A percentile compares a stretch with the other conserved stretches of the same genome.
Evolutionary conservation across 1,284 basidiomycete species (phyloP).

Genomic region (Ustilago nuda): DNA sequence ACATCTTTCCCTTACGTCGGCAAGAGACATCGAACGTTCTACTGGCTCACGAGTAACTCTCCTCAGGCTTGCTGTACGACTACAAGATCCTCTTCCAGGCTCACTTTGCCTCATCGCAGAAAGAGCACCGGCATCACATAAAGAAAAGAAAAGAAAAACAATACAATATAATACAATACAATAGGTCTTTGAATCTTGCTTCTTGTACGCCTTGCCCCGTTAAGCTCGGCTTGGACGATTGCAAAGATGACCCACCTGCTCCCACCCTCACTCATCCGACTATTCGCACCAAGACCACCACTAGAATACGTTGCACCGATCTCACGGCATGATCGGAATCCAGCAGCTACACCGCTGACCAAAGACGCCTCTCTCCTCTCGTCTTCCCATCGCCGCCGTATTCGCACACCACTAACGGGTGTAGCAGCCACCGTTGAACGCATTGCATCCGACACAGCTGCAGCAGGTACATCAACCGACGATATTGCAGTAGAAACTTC

Average conservation of each 20-base stretch:
- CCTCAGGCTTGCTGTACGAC: too few relatives aligned
- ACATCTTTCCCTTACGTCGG: not conserved
- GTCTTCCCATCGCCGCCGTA: slow-evolving; percentile 17
- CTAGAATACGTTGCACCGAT: slow-evolving; percentile 54
- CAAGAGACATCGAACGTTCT: too few relatives aligned
- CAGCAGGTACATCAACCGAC: slow-evolving; percentile 60
- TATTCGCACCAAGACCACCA: slow-evolving; percentile 63
- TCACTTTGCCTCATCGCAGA: too few relatives aligned
- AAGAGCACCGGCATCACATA: too few relatives aligned
- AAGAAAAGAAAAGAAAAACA: too few relatives aligned
- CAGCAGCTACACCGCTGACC: slow-evolving; percentile 32
- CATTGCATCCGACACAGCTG: slow-evolving; percentile 57
- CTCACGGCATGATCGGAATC: slow-evolving; percentile 47
- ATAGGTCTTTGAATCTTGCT: too few relatives aligned
- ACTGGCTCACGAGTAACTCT: too few relatives aligned
- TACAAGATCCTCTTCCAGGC: too few relatives aligned
- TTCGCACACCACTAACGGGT: slow-evolving; percentile 56
- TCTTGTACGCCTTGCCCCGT: too few relatives aligned
- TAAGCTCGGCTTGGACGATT: not conserved
- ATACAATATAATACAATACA: too few relatives aligned
- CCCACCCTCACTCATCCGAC: slow-evolving; percentile 64
- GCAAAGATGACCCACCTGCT: slow-evolving; percentile 65
- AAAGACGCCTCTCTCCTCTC: slow-evolving; percentile 27
- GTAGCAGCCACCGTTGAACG: slow-evolving; percentile 61
- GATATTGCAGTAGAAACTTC: slow-evolving; percentile 31